These are phyloP conservation scores for Candida sphagnicola DNA, from an alignment of 805 yeast species.

Conservation along the genomic window DNA sequence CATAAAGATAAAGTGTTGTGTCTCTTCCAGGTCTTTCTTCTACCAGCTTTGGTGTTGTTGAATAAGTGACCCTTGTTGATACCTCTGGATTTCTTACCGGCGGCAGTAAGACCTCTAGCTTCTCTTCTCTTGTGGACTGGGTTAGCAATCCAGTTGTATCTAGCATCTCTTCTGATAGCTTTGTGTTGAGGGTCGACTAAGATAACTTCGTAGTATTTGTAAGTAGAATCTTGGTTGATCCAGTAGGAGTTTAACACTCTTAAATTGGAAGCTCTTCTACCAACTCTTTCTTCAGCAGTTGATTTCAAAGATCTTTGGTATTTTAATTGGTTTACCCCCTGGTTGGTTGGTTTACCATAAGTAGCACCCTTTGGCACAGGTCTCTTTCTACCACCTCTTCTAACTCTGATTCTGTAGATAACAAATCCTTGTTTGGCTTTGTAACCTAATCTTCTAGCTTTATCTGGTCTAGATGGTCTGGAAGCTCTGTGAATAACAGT, in stretches of 20 bases:
- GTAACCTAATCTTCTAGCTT: conserved; percentile 99
- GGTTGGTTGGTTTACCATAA: conserved; percentile 99
- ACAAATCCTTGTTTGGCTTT: conserved; percentile 99
- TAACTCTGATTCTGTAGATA: conserved; percentile 97
- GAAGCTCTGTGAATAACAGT: conserved; percentile 98
- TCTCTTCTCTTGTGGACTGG: conserved; percentile 99
- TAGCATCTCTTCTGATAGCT: conserved; percentile 98
- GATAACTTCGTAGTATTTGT: conserved; percentile 98
- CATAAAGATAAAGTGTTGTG: conserved; percentile 98
- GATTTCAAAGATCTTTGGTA: conserved; percentile 98
- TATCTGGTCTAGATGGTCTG: conserved; percentile 99
- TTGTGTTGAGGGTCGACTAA: conserved; percentile 96
- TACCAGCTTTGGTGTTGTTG: conserved; percentile 98
- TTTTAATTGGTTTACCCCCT: conserved; percentile 98
- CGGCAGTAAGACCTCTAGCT: conserved; percentile 96
- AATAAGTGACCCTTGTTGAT: conserved; percentile 99
- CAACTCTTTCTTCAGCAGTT: conserved; percentile 99
- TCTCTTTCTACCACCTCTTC: conserved; percentile 99
- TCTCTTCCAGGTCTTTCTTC: conserved; percentile 99
- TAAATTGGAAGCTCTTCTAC: conserved; percentile 97
- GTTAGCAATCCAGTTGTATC: conserved; percentile 99
- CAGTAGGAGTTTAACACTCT: conserved; percentile 99
- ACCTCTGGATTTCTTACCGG: conserved; percentile 99
- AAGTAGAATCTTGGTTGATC: conserved; percentile 99
- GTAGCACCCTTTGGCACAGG: conserved; percentile 99